A percentile compares a stretch with the other conserved stretches of the same genome.
These are phyloP conservation scores for Carex kokanica DNA, from an alignment of 176 grass and related monocot species.

Conservation along the genomic window DNA sequence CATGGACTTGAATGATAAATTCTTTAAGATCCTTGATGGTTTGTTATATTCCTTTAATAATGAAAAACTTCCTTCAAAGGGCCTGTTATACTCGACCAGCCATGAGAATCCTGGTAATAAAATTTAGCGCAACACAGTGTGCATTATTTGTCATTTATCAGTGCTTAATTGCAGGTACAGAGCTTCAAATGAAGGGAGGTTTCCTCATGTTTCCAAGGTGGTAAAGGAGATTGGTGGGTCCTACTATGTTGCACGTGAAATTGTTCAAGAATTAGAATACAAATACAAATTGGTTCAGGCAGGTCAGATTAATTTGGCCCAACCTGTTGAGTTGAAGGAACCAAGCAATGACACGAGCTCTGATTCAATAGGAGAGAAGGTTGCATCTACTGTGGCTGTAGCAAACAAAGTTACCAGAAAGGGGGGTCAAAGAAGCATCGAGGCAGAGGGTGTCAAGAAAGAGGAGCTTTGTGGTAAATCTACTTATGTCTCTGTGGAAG, in stretches of 20 bases:
- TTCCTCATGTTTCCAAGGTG: constrained; percentile 15
- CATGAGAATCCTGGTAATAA: neutral
- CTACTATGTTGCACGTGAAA: constrained; percentile 40
- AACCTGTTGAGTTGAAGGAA: constrained; percentile 15
- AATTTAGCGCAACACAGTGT: neutral
- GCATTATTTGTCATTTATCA: constrained; percentile 11
- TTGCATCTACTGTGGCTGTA: neutral
- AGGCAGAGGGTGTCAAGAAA: constrained; percentile 21
- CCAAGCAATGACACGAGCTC: neutral
- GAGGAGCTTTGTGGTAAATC: constrained; percentile 21
- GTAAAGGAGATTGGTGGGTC: constrained; percentile 36
- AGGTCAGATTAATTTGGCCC: constrained; percentile 14
- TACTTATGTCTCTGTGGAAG: constrained; percentile 1
- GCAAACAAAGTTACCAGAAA: neutral
- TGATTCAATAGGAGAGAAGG: constrained; percentile 16
- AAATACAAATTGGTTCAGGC: constrained; percentile 30
- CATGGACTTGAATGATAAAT: neutral
- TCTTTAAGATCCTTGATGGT: neutral
- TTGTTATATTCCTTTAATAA: neutral
- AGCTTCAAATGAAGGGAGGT: constrained; percentile 57
- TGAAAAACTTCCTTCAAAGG: constrained; percentile 12
- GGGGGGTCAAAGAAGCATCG: neutral
- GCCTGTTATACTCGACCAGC: neutral
- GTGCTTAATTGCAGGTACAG: constrained; percentile 53
- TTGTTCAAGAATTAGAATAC: constrained; percentile 59